Base-by-base conservation (phyloP, 192 early-diverging fungal genomes). In the Rhizoclosmatium globosum region DNA sequence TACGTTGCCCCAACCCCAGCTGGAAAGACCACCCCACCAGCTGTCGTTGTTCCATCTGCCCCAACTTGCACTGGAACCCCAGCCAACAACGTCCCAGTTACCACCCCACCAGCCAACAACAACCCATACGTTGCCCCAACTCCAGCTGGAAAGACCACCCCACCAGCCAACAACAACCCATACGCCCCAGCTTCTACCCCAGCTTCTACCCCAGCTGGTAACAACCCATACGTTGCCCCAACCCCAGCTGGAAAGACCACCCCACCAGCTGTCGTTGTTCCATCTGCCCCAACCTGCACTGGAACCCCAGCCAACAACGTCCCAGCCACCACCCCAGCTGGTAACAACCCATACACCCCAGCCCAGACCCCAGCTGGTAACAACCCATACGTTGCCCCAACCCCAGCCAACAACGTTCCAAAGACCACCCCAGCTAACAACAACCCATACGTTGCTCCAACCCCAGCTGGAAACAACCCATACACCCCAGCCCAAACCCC, bases 121-220 rank as follows among this genome's bases (percentile, higher is more conserved):
- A 21, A 46, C 47, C 70, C 70, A 0, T 71, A 71, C 41, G 70
- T 71, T 2, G 48, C 70, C n/a, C 70, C 70, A 15, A 58, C 70
- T 19, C 70, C 70, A 2, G 70, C 70, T n/a, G 56, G 23, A 23
- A 58, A 44, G 15, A 7, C 70, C 31, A 57, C 70, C 38, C 47
- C 67, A 47, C 4, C 21, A 11, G 45, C 38, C 19, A 68, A 42
- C 46, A 21, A 19, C 23, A 21, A 46, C 47, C 70, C 70, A 0
- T 21, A 6, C 21, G 21, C 39, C 61, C 61, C 61, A 41, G 7
- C 61, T 21, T 64, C 23, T 41, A 64, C 61, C 11, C 61, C 61
- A 6, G 11, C 21, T 2, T 1, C 61, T 0, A 64, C 61, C 21
- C 61, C 61, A 71, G 61, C 61, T 38, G 61, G 61, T 17, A 64